These are phyloP conservation scores for Camelina hispida DNA, from an alignment of 345 rosid genomes.

Conservation along the genomic window DNA sequence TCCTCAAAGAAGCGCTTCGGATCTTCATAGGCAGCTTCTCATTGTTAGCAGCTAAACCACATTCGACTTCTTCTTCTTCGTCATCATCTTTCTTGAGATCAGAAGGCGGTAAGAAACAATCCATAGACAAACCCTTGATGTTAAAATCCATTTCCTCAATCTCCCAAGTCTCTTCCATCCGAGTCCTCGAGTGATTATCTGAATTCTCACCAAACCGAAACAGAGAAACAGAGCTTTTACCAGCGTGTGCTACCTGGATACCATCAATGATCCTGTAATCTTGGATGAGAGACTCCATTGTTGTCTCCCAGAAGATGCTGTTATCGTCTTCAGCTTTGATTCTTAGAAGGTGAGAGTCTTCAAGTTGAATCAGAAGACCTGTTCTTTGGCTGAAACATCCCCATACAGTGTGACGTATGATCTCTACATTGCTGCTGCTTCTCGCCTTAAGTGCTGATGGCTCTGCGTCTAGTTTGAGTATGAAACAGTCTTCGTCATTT, in stretches of 20 bases:
- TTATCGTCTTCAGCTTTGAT: constrained; percentile 59
- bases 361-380: constrained; percentile 73
- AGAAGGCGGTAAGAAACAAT: constrained; percentile 89
- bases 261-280: constrained; percentile 82
- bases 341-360: constrained; percentile 81
- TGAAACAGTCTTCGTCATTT: constrained; percentile 75
- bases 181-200: constrained; percentile 72
- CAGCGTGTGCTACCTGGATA: constrained; percentile 79
- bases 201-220: constrained; percentile 67
- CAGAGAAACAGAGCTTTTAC: constrained; percentile 70
- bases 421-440: constrained; percentile 74
- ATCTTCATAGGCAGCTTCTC: constrained; percentile 54
- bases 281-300: constrained; percentile 78
- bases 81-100: constrained; percentile 82
- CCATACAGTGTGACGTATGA: constrained; percentile 82
- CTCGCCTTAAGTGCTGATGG: constrained; percentile 60
- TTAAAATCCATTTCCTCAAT: constrained; percentile 96
- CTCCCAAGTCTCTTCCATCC: constrained; percentile 90
- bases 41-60: constrained; percentile 44
- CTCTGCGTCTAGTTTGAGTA: constrained; percentile 74
- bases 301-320: constrained; percentile 87
- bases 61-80: constrained; percentile 50
- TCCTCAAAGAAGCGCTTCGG: constrained; percentile 52
- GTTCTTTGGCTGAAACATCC: constrained; percentile 95
- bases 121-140: constrained; percentile 82